Evolutionary conservation across 73 alveolate genomes (phyloP).

Genomic region (Paramecium pentaurelia): DNA sequence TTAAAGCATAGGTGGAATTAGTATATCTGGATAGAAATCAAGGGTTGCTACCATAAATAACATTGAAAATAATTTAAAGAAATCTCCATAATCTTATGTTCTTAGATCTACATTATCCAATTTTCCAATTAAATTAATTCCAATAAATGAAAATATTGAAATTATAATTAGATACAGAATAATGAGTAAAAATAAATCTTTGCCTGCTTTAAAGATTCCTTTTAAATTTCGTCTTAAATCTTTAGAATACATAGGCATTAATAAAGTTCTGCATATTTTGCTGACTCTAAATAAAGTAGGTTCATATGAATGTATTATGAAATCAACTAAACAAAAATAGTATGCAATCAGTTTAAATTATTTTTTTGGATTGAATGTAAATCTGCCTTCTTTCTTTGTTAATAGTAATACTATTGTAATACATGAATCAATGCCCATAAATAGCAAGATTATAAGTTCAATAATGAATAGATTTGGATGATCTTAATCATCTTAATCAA

Average conservation of each 20-base stretch:
- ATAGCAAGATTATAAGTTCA: background rate
- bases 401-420: background rate
- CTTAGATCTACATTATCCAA: background rate
- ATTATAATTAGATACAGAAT: slow-evolving; percentile 27
- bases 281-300: slow-evolving; percentile 32
- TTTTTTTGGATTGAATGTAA: background rate
- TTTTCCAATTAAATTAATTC: slow-evolving; percentile 48
- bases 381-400: background rate
- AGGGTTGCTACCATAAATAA: slow-evolving; percentile 50
- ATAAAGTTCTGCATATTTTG: slow-evolving; percentile 38
- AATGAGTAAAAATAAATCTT: background rate
- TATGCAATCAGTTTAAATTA: background rate
- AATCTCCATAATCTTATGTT: slow-evolving; percentile 47
- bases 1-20: slow-evolving; percentile 38
- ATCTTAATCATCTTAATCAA: background rate
- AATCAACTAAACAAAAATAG: background rate
- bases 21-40: slow-evolving; percentile 48
- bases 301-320: background rate
- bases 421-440: background rate
- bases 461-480: background rate
- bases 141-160: slow-evolving; percentile 46
- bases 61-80: slow-evolving; percentile 17
- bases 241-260: slow-evolving; percentile 29
- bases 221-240: slow-evolving; percentile 44
- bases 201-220: slow-evolving; percentile 44